Base-by-base conservation (phyloP, 257 asterid genomes). In the Leonotis leonurus region DNA sequence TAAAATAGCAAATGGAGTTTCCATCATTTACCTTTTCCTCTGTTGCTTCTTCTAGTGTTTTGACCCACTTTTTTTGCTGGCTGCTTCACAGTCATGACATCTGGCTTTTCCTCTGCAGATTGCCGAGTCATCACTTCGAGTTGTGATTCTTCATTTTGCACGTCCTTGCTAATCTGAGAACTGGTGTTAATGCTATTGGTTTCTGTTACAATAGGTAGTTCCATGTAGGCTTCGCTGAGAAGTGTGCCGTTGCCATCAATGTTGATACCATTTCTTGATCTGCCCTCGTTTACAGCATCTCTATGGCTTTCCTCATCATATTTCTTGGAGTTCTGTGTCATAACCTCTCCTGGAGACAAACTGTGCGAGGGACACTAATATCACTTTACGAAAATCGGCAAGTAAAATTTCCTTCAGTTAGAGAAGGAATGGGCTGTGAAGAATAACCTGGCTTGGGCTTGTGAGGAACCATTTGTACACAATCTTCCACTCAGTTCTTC, bases 191-290 rank as follows among this genome's bases (percentile, higher is more conserved):
- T 43, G 60, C 69, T 71, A 22, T 61, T 60, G 4, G 73, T 64
- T 65, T 80, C 92, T n/a, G 77, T 53, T 22, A 55, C 69, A 63
- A 68, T 27, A 39, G 94, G 90, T 29, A 83, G 80, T 60, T 81
- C 91, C 56, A 73, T 53, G 60, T 61, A 60, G n/a, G 83, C 62
- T 68, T 85, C 87, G 3, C 70, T 77, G 26, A 74, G 56, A 61
- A 78, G 75, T 58, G 63, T 74, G 27, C 76, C 65, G n/a, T 40
- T 68, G 3, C 69, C 83, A 49, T 67, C 80, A 17, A 54, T 40
- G 5, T 66, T 69, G 50, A n/a, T 24, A 50, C 50, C 27, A 67
- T 40, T 56, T 25, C 32, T 49, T 13, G 51, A 11, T 35, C 68
- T 37, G 45, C 46, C 59, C 59, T 70, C 72, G 26, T 35, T 71